These are phyloP conservation scores for Kurtzmaniella quercitrusa DNA, from an alignment of 1,139 yeast genomes.

Conservation along the genomic window DNA sequence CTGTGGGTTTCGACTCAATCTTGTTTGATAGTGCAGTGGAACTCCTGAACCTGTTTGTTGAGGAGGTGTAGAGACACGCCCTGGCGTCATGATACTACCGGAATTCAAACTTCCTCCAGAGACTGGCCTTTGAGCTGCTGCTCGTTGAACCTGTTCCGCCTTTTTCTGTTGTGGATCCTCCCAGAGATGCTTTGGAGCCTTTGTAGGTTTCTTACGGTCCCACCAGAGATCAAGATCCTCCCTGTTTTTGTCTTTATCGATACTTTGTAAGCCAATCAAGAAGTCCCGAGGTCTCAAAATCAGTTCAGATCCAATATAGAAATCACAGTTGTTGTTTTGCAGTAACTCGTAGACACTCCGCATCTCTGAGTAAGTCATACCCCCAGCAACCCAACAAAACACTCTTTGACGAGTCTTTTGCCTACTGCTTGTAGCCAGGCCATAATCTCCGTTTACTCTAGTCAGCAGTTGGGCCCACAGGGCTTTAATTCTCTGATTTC, in stretches of 20 bases:
- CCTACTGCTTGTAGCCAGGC: conserved; percentile 13
- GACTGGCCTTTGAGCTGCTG: not conserved
- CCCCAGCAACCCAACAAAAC: conserved; percentile 84
- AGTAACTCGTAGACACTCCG: conserved; percentile 74
- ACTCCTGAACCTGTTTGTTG: conserved; percentile 11
- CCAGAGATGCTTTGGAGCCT: conserved; percentile 34
- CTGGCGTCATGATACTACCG: not conserved
- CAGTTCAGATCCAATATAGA: conserved; percentile 81
- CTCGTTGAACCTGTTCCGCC: not conserved
- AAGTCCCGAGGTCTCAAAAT: conserved; percentile 62
- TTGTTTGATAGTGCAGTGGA: conserved; percentile 30
- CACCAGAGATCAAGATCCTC: conserved; percentile 33
- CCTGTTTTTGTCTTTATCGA: conserved; percentile 30
- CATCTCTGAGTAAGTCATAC: conserved; percentile 79
- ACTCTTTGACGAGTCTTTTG: conserved; percentile 56
- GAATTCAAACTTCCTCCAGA: not conserved
- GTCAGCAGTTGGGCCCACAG: conserved; percentile 68
- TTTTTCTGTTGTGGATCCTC: conserved; percentile 18
- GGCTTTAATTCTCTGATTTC: conserved; percentile 75
- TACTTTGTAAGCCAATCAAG: conserved; percentile 41
- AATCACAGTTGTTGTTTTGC: conserved; percentile 58
- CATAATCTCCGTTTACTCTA: conserved; percentile 17
- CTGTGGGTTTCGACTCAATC: conserved; percentile 14
- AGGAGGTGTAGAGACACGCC: conserved; percentile 5
- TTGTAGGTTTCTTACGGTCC: conserved; percentile 21